Percentiles rank a stretch among this genome's conserved stretches.
phyloP scores from a whole-genome alignment of 2,329 filamentous ascomycete species.

The Ambrosiella beaveri region DNA sequence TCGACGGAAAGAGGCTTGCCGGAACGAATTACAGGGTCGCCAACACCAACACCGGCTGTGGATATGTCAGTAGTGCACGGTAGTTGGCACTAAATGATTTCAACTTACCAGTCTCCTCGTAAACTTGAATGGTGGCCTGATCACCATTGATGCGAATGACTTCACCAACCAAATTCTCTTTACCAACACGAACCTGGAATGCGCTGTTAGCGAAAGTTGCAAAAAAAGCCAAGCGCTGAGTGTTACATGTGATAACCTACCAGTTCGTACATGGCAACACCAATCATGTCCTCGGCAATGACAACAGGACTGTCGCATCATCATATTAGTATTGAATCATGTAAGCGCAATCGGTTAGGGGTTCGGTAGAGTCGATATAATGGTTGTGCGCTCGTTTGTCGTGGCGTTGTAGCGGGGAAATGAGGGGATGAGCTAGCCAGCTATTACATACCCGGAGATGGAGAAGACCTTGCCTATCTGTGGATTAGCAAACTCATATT shows the following conservation, averaged over 20 bases:
- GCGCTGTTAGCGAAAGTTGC: neutral
- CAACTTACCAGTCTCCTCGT: conserved; percentile 82
- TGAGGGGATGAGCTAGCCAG: conserved; percentile 12
- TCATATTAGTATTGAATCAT: conserved; percentile 18
- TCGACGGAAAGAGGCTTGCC: conserved; percentile 96
- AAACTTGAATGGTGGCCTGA: conserved; percentile 94
- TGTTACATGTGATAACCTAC: conserved; percentile 31
- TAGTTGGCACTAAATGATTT: neutral
- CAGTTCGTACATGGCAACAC: conserved; percentile 99
- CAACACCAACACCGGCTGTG: conserved; percentile 80
- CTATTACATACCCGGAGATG: conserved; percentile 38
- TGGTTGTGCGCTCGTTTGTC: no score
- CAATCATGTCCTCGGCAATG: conserved; percentile 94
- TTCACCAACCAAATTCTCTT: conserved; percentile 84
- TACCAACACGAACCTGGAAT: conserved; percentile 67
- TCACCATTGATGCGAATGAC: conserved; percentile 95
- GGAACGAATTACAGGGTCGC: conserved; percentile 78
- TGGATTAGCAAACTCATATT: neutral
- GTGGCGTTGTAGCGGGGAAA: neutral
- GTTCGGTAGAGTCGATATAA: no score
- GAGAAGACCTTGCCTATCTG: conserved; percentile 42
- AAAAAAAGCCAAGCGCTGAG: neutral
- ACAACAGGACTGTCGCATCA: conserved; percentile 56
- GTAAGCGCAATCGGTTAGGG: no score
- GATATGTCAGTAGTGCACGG: neutral